These are phyloP conservation scores for Amylostereum areolatum DNA, from an alignment of 1,284 basidiomycete genomes.

Conservation along the genomic window DNA sequence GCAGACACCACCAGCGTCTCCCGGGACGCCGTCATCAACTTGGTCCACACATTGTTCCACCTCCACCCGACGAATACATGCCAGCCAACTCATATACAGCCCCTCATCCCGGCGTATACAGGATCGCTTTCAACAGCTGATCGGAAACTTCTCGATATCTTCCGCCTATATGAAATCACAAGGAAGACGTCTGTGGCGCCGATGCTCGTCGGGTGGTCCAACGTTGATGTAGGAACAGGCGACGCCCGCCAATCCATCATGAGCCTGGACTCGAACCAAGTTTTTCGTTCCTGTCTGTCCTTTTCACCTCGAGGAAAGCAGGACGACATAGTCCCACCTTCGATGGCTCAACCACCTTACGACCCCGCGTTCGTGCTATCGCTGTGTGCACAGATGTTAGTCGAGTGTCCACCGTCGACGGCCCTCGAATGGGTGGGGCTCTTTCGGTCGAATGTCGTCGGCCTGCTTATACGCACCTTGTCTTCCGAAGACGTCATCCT, in stretches of 20 bases:
- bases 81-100: conserved; percentile 76
- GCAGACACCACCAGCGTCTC: conserved; percentile 12
- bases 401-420: conserved; percentile 49
- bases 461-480: conserved; percentile 69
- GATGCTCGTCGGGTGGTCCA: conserved; percentile 60
- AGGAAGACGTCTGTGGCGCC: conserved; percentile 60
- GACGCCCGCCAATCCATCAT: conserved; percentile 61
- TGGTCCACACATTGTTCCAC: conserved; percentile 65
- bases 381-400: conserved; percentile 60
- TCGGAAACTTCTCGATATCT: conserved; percentile 62
- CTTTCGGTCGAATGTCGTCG: conserved; percentile 75
- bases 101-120: conserved; percentile 67
- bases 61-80: conserved; percentile 77
- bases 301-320: conserved; percentile 62
- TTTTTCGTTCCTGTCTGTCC: conserved; percentile 68
- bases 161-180: conserved; percentile 73
- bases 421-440: conserved; percentile 81
- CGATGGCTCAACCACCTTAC: conserved; percentile 47
- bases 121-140: conserved; percentile 67
- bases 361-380: conserved; percentile 80
- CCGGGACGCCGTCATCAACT: conserved; percentile 41
- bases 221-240: conserved; percentile 32
- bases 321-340: conserved; percentile 19
- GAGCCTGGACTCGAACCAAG: conserved; percentile 60
- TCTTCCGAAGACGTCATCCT: conserved; percentile 62